These are phyloP conservation scores for Calonectria ilicicola DNA, from an alignment of 2,329 filamentous ascomycete genomes.

Conservation along the genomic window DNA sequence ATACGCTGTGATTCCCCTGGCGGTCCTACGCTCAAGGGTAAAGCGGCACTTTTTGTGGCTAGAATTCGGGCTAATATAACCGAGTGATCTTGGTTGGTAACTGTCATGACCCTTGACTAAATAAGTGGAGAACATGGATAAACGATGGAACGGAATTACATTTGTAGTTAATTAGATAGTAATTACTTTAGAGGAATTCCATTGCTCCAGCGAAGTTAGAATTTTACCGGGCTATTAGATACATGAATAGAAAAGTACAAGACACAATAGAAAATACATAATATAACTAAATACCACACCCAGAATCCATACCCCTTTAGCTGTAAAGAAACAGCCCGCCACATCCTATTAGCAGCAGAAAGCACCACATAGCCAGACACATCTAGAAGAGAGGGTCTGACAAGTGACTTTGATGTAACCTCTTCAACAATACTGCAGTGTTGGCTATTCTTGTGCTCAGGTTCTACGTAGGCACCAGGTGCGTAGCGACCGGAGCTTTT, in stretches of 20 bases:
- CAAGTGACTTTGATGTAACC: neutral
- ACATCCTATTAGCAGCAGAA: neutral
- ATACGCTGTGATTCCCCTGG: neutral
- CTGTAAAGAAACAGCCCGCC: neutral
- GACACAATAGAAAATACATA: neutral
- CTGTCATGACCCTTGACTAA: too few species aligned
- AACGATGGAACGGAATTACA: too few species aligned
- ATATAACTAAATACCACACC: neutral
- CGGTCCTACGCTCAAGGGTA: neutral
- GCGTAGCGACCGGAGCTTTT: constrained; percentile 2
- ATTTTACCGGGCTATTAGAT: neutral
- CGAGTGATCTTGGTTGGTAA: too few species aligned
- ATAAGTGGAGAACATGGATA: too few species aligned
- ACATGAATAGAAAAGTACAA: neutral
- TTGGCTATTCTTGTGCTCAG: neutral
- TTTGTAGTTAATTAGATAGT: too few species aligned
- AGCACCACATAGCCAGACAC: neutral
- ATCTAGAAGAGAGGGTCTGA: neutral
- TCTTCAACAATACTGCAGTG: neutral
- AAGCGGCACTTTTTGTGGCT: neutral
- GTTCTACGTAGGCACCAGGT: neutral
- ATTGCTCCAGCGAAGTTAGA: neutral
- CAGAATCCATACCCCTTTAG: neutral
- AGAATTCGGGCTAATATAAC: neutral
- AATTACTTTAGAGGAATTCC: neutral